Percentiles rank a stretch among this genome's conserved stretches.
These are phyloP conservation scores for Apostasia ramifera DNA, from an alignment of 106 monocot species.

Conservation along the genomic window DNA sequence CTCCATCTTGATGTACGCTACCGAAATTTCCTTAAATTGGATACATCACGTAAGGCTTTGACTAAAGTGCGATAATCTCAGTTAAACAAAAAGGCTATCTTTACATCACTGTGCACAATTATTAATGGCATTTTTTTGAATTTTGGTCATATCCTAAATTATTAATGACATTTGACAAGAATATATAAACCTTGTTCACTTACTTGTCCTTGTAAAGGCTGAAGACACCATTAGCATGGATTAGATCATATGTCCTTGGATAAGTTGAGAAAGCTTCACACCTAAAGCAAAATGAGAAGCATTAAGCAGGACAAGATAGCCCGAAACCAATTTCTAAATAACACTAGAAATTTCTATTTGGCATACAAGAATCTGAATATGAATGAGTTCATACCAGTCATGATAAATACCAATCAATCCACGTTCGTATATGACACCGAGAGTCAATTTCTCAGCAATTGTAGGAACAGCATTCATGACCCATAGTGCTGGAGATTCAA, in stretches of 20 bases:
- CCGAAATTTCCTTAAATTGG: too few relatives aligned
- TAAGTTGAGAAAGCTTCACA: constrained; percentile 65
- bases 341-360: not conserved
- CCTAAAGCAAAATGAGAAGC: constrained; percentile 20
- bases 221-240: constrained; percentile 57
- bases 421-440: constrained; percentile 24
- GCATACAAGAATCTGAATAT: not conserved
- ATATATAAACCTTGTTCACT: constrained; percentile 2
- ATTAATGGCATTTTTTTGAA: too few relatives aligned
- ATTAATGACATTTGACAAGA: too few relatives aligned
- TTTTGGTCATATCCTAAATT: too few relatives aligned
- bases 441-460: constrained; percentile 16
- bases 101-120: too few relatives aligned
- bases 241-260: constrained; percentile 59
- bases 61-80: too few relatives aligned
- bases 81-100: too few relatives aligned
- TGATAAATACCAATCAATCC: constrained; percentile 30
- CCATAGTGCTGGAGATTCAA: constrained; percentile 21
- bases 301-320: not conserved
- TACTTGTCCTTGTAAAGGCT: constrained; percentile 55
- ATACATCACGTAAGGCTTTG: too few relatives aligned
- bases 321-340: not conserved
- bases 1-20: too few relatives aligned
- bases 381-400: constrained; percentile 21
- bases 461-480: constrained; percentile 27